Conservation (phyloP, 306 rosid species). For the Crataegus laevigata region DNA sequence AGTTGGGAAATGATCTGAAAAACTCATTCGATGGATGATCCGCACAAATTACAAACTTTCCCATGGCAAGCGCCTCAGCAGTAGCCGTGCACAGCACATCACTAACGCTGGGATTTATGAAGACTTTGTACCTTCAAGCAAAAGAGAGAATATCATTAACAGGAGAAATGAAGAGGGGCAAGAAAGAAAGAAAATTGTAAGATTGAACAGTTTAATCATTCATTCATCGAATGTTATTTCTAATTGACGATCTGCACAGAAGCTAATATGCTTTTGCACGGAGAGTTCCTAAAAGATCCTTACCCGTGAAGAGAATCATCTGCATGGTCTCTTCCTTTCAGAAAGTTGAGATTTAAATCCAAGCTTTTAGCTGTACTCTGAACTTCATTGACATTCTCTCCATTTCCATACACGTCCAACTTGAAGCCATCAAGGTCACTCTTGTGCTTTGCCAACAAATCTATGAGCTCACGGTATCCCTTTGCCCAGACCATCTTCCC, state of each 20-base stretch:
- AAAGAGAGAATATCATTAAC: constrained; percentile 11
- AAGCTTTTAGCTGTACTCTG: constrained; percentile 71
- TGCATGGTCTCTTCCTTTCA: constrained; percentile 94
- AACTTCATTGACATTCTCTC: constrained; percentile 92
- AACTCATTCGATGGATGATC: constrained; percentile 93
- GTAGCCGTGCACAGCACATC: constrained; percentile 98
- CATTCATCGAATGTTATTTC: not conserved
- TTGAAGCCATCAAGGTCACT: constrained; percentile 79
- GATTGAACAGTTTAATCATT: not conserved
- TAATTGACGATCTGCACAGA: not conserved
- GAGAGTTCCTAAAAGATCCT: constrained; percentile 10
- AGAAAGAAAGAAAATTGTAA: not conserved
- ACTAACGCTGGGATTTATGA: constrained; percentile 89
- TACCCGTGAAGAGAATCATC: constrained; percentile 91
- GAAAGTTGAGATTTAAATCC: constrained; percentile 80
- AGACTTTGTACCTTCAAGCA: constrained; percentile 85
- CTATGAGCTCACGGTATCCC: constrained; percentile 83
- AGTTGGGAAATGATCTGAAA: constrained; percentile 86
- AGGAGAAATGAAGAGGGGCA: not conserved
- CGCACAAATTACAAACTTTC: constrained; percentile 91
- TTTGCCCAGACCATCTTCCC: constrained; percentile 99
- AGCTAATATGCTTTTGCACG: not conserved
- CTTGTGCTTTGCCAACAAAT: constrained; percentile 70
- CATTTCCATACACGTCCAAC: constrained; percentile 87
- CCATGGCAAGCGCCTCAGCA: constrained; percentile 99